phyloP scores from a whole-genome alignment of 257 asterid genomes.

The Nicotiana noctiflora region DNA sequence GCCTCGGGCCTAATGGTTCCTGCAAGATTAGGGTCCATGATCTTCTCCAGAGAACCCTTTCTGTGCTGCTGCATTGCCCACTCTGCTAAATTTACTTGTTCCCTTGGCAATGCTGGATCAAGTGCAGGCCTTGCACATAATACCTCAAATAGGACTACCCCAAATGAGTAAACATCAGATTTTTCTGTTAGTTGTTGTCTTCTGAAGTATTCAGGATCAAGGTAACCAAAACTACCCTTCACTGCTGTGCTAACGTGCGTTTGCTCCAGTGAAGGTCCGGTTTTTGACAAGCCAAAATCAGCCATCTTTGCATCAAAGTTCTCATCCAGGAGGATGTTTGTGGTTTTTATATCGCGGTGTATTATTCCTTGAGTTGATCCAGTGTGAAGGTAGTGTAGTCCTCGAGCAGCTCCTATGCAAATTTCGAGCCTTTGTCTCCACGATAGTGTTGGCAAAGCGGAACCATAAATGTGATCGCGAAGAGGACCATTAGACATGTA shows the following conservation, averaged over 20 bases:
- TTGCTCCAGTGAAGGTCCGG: slow-evolving; percentile 82
- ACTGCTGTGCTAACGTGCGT: slow-evolving; percentile 95
- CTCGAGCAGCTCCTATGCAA: slow-evolving; percentile 87
- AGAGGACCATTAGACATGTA: slow-evolving; percentile 79
- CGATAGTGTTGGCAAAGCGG: slow-evolving; percentile 41
- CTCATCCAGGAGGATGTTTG: slow-evolving; percentile 81
- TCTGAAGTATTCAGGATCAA: slow-evolving; percentile 91
- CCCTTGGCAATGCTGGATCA: slow-evolving; percentile 80
- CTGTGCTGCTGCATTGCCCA: slow-evolving; percentile 78
- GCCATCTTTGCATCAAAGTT: slow-evolving; percentile 62
- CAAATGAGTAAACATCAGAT: slow-evolving; percentile 85
- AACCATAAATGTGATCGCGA: slow-evolving; percentile 74
- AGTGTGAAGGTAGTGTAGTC: slow-evolving; percentile 91
- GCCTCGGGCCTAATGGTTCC: slow-evolving; percentile 41
- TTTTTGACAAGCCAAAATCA: slow-evolving; percentile 87
- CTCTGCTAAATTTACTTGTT: slow-evolving; percentile 79
- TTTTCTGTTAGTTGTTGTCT: slow-evolving; percentile 85
- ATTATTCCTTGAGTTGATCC: slow-evolving; percentile 88
- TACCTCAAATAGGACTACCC: slow-evolving; percentile 85
- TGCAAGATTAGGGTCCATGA: slow-evolving; percentile 45
- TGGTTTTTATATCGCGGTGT: slow-evolving; percentile 86
- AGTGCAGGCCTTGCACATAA: slow-evolving; percentile 88
- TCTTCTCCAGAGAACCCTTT: slow-evolving; percentile 42
- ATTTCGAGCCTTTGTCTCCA: slow-evolving; percentile 85
- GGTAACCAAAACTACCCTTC: slow-evolving; percentile 91